A percentile compares a stretch with the other conserved stretches of the same genome.
Conservation (phyloP, 495 filamentous ascomycete genomes). For the Aspergillus sparsus region DNA sequence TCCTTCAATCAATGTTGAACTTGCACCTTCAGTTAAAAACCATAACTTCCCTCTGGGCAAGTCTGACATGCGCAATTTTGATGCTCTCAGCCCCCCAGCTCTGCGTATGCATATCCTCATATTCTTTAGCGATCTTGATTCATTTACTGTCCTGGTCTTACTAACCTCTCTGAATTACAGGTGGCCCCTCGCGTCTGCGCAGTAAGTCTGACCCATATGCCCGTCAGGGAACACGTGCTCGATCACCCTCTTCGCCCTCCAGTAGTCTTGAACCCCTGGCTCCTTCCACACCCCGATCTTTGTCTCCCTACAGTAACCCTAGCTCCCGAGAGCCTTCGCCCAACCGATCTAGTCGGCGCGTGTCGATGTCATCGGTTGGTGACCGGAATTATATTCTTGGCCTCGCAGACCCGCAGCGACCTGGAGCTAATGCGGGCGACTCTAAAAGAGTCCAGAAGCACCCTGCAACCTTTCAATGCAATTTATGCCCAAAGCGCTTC, state of each 20-base stretch:
- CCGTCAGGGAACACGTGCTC: slow-evolving; percentile 44
- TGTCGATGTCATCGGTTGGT: slow-evolving; percentile 80
- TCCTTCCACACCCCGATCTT: slow-evolving; percentile 57
- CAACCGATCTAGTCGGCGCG: slow-evolving; percentile 64
- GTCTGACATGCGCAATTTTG: slow-evolving; percentile 56
- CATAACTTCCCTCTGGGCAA: slow-evolving; percentile 71
- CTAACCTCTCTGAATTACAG: slow-evolving; percentile 33
- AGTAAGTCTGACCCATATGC: slow-evolving; percentile 75
- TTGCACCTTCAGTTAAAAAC: slow-evolving; percentile 80
- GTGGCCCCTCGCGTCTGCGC: slow-evolving; percentile 53
- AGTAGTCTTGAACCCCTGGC: slow-evolving; percentile 49
- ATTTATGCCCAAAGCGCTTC: slow-evolving; percentile 81
- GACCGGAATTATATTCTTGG: slow-evolving; percentile 92
- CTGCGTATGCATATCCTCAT: slow-evolving; percentile 61
- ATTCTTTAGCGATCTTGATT: slow-evolving; percentile 9
- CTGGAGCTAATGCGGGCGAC: slow-evolving; percentile 60
- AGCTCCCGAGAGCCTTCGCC: slow-evolving; percentile 61
- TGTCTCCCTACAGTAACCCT: slow-evolving; percentile 60
- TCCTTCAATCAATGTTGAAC: slow-evolving; percentile 90
- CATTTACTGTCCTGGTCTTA: slow-evolving; percentile 3
- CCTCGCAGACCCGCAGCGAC: slow-evolving; percentile 83
- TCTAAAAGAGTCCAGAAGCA: slow-evolving; percentile 89
- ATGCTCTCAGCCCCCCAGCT: slow-evolving; percentile 75
- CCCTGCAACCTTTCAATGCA: slow-evolving; percentile 88
- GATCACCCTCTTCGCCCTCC: slow-evolving; percentile 45